These are phyloP conservation scores for Thermothielavioides terrestris DNA, from an alignment of 495 filamentous ascomycete species.

Conservation along the genomic window DNA sequence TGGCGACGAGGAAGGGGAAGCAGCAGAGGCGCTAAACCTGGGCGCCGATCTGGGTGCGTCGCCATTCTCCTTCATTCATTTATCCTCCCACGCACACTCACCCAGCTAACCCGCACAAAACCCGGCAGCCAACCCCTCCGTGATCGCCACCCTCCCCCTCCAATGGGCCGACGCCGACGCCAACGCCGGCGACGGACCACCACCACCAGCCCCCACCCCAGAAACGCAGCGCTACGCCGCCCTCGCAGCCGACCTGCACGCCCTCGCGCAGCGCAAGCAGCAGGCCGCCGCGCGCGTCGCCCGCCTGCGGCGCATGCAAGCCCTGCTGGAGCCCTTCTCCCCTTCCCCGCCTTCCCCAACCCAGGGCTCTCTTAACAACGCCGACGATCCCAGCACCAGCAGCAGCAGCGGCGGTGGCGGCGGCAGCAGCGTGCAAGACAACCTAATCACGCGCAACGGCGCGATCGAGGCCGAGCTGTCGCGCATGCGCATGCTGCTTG, in stretches of 20 bases:
- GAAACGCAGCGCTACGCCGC: conserved; percentile 45
- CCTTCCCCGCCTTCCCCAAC: neutral
- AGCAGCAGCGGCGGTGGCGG: neutral
- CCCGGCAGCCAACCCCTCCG: conserved; percentile 28
- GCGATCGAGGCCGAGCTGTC: conserved; percentile 64
- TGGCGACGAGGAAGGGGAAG: conserved; percentile 36
- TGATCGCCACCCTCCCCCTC: conserved; percentile 37
- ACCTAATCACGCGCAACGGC: conserved; percentile 66
- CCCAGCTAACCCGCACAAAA: too few species aligned
- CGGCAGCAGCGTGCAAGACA: conserved; percentile 55
- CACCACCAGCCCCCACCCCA: too few species aligned
- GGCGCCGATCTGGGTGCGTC: conserved; percentile 35
- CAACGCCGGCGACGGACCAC: too few species aligned
- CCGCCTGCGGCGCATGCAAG: conserved; percentile 47
- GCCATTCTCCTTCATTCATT: neutral
- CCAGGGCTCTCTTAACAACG: too few species aligned
- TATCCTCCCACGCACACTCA: too few species aligned
- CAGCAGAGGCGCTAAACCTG: conserved; percentile 20
- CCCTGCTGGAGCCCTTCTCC: conserved; percentile 50
- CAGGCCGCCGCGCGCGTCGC: conserved; percentile 47
- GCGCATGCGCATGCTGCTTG: conserved; percentile 66
- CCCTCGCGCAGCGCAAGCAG: conserved; percentile 44
- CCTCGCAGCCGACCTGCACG: conserved; percentile 42
- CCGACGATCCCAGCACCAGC: too few species aligned
- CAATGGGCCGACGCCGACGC: too few species aligned